Base-by-base conservation (phyloP, 2,329 filamentous ascomycete species). In the Beauveria pseudobassiana region DNA sequence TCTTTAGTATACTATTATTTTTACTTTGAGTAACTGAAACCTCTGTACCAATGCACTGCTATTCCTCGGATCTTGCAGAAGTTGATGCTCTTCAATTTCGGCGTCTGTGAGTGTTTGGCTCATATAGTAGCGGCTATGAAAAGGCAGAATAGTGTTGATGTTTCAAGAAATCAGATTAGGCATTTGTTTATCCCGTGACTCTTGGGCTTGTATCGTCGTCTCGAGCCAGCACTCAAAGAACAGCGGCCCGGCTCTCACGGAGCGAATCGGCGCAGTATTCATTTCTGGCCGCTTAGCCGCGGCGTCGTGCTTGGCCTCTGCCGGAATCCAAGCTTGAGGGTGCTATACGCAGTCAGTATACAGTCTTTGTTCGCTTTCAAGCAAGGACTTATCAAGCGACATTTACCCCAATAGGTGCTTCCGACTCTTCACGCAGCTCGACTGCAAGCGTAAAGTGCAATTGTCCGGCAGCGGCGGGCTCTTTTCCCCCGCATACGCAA, bases 391-490 rank as follows among this genome's bases (percentile, higher is more conserved):
- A 12, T n/a, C 10, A 16, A 40, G 50, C 49, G 3, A 22, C 22
- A 75, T 81, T 69, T 72, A 86, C 84, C 59, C 79, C 80, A 64
- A 87, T 84, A 0, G 85, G 86, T 10, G 83, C 78, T 12, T 80
- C 74, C 0, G 78, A 79, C 46, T 86, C 79, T 24, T 88, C 83
- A 45, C 82, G 83, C 65, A 93, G 71, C 73, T 93, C 90, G 46
- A 93, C 81, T 0, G 87, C 87, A n/a, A 93, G 73, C 0, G 88
- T 90, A 72, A 90, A 93, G 87, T 89, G 71, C 88, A 91, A 1
- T 82, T 82, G 1, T 79, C 74, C 0, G 89, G 88, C 24, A 92
- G 70, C 0, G 79, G 73, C 0, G 73, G 75, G 64, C 91, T 77
- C 61, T 77, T 80, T 63, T 85, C 80, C 9, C 80, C 84, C 3